A percentile compares a stretch with the other conserved stretches of the same genome.
Conservation (phyloP, 2,329 filamentous ascomycete genomes). For the Fusarium sacchari region DNA sequence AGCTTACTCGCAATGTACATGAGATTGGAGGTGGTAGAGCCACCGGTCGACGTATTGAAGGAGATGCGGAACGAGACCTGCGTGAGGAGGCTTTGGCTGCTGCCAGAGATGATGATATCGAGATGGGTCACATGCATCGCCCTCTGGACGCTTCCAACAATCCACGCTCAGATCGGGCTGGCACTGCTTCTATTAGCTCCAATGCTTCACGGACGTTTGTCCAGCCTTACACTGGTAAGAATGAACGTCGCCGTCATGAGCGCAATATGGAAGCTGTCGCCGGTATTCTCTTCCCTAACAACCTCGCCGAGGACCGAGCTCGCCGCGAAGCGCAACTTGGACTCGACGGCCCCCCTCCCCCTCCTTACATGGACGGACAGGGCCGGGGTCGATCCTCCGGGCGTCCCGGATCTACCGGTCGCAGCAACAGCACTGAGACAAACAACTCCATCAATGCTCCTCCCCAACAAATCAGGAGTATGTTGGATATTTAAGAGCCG, state of each 20-base stretch:
- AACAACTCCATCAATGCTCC: slow-evolving; percentile 57
- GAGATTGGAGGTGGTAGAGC: slow-evolving; percentile 62
- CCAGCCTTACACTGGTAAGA: slow-evolving; percentile 53
- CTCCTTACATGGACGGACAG: slow-evolving; percentile 50
- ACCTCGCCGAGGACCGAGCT: slow-evolving; percentile 44
- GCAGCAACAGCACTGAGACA: slow-evolving; percentile 59
- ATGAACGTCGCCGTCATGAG: slow-evolving; percentile 57
- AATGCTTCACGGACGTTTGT: slow-evolving; percentile 19
- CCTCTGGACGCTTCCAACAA: slow-evolving; percentile 36
- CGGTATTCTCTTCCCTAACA: slow-evolving; percentile 60
- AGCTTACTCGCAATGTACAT: slow-evolving; percentile 63
- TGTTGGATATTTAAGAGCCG: slow-evolving; percentile 62
- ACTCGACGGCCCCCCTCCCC: slow-evolving; percentile 56
- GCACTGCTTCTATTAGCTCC: slow-evolving; percentile 41
- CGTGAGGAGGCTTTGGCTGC: slow-evolving; percentile 48
- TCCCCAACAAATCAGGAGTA: slow-evolving; percentile 66
- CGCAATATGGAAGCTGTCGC: slow-evolving; percentile 56
- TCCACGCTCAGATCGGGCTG: slow-evolving; percentile 47
- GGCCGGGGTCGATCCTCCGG: slow-evolving; percentile 37
- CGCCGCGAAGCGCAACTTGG: slow-evolving; percentile 53
- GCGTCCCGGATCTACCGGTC: slow-evolving; percentile 48
- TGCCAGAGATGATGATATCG: slow-evolving; percentile 49
- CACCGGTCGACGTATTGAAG: slow-evolving; percentile 54
- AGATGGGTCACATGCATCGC: slow-evolving; percentile 50
- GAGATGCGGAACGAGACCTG: slow-evolving; percentile 51